These are phyloP conservation scores for Candida peoriensis DNA, from an alignment of 805 yeast genomes.

Conservation along the genomic window DNA sequence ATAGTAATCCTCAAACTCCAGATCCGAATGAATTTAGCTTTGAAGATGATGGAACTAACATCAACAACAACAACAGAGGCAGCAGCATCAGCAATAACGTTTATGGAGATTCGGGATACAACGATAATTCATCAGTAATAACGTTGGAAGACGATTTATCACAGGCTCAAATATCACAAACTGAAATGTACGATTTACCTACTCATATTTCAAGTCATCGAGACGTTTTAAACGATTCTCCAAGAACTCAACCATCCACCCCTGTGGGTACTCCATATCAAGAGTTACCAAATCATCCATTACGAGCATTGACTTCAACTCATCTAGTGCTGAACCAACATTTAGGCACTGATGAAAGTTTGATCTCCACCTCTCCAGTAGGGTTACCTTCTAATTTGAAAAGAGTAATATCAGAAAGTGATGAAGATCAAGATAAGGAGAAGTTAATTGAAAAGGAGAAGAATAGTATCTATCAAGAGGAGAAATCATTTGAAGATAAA, in stretches of 20 bases:
- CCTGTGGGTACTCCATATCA: conserved; percentile 21
- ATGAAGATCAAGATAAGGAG: conserved; percentile 5
- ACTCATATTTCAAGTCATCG: conserved; percentile 22
- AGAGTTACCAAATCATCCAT: conserved; percentile 21
- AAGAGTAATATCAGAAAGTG: conserved; percentile 2
- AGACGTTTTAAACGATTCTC: conserved; percentile 6
- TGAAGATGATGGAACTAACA: too few relatives aligned
- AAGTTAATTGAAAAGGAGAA: background rate
- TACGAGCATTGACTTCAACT: conserved; percentile 23
- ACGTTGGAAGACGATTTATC: conserved; percentile 15
- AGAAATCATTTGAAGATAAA: background rate
- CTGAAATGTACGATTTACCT: conserved; percentile 14
- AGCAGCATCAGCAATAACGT: background rate
- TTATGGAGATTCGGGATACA: conserved; percentile 4
- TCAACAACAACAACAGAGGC: conserved; percentile 1
- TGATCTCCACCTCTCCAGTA: conserved; percentile 8
- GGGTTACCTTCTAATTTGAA: conserved; percentile 3
- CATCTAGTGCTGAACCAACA: conserved; percentile 18
- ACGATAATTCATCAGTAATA: conserved; percentile 13
- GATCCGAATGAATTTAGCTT: conserved; percentile 17
- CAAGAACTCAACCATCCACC: conserved; percentile 18
- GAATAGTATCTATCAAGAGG: conserved; percentile 10
- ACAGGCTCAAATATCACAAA: background rate
- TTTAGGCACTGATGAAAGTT: conserved; percentile 22
- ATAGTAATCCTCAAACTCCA: conserved; percentile 12